A percentile compares a stretch with the other conserved stretches of the same genome.
Conservation (phyloP, 495 filamentous ascomycete genomes). For the Penicillium daleae region DNA sequence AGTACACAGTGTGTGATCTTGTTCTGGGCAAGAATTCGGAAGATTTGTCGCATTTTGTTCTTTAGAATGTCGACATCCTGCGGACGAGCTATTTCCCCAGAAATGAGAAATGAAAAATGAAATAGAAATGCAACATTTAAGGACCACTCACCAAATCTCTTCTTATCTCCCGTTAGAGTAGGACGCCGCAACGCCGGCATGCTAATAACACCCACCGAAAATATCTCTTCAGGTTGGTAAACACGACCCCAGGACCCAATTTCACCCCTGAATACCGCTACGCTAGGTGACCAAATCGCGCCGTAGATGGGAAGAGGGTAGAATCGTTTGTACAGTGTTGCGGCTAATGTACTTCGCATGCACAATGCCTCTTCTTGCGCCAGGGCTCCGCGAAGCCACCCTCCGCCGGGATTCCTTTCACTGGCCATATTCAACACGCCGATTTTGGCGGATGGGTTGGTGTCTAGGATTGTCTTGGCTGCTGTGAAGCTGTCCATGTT, state of each 20-base stretch:
- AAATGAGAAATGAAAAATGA: too few relatives aligned
- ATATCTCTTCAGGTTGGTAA: slow-evolving; percentile 27
- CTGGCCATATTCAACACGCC: slow-evolving; percentile 58
- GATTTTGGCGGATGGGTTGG: slow-evolving; percentile 13
- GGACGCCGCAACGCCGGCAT: slow-evolving; percentile 19
- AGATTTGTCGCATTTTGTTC: slow-evolving; percentile 61
- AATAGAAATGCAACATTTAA: too few relatives aligned
- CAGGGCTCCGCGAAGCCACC: slow-evolving; percentile 55
- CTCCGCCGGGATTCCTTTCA: slow-evolving; percentile 54
- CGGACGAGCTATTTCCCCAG: background rate
- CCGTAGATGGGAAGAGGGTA: slow-evolving; percentile 59
- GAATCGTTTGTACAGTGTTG: slow-evolving; percentile 52
- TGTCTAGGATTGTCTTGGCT: slow-evolving; percentile 7
- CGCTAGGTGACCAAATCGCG: slow-evolving; percentile 50
- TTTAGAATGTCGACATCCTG: slow-evolving; percentile 40
- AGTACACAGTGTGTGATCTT: slow-evolving; percentile 60
- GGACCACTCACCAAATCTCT: slow-evolving; percentile 10
- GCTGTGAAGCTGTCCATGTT: slow-evolving; percentile 20
- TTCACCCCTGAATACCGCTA: slow-evolving; percentile 53
- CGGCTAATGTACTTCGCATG: slow-evolving; percentile 57
- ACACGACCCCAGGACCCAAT: slow-evolving; percentile 40
- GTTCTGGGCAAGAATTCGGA: slow-evolving; percentile 56
- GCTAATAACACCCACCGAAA: slow-evolving; percentile 22
- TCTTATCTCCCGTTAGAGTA: slow-evolving; percentile 11
- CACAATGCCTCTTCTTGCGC: slow-evolving; percentile 66